phyloP scores from a whole-genome alignment of 495 filamentous ascomycete genomes.

The Talaromyces nanjingensis region DNA sequence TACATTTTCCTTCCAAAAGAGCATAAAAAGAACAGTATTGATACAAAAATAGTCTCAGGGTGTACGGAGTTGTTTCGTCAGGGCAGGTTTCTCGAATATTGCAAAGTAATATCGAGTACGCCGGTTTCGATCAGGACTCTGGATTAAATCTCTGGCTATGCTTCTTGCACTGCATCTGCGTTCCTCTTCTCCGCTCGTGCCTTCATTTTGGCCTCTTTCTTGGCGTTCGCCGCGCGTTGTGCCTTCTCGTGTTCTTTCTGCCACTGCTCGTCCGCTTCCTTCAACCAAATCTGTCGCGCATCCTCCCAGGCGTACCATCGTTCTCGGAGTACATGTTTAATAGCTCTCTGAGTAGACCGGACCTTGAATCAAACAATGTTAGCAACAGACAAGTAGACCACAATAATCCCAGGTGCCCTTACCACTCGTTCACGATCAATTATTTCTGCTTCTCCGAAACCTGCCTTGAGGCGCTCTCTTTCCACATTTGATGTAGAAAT shows the following conservation, averaged over 20 bases:
- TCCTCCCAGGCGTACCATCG: conserved; percentile 87
- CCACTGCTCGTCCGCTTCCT: conserved; percentile 10
- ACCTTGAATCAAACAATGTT: conserved; percentile 44
- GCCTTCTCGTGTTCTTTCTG: neutral
- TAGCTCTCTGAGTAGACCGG: conserved; percentile 61
- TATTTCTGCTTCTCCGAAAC: conserved; percentile 62
- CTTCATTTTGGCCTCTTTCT: neutral
- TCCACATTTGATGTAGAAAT: conserved; percentile 71
- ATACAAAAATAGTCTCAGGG: neutral
- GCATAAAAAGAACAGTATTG: neutral
- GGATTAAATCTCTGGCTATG: neutral
- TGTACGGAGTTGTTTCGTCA: neutral
- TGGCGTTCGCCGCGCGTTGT: neutral
- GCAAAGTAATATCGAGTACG: neutral
- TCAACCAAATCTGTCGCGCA: conserved; percentile 59
- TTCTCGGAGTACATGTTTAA: conserved; percentile 81
- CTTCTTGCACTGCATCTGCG: neutral
- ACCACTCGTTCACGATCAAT: conserved; percentile 54
- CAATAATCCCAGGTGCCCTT: conserved; percentile 21
- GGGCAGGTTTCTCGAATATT: neutral
- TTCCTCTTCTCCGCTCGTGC: neutral
- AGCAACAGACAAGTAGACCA: conserved; percentile 3
- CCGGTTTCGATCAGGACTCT: neutral
- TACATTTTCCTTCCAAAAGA: neutral
- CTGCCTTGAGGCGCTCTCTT: conserved; percentile 53